Conservation (phyloP, 1,284 basidiomycete species). For the Ceratobasidium sp. region DNA sequence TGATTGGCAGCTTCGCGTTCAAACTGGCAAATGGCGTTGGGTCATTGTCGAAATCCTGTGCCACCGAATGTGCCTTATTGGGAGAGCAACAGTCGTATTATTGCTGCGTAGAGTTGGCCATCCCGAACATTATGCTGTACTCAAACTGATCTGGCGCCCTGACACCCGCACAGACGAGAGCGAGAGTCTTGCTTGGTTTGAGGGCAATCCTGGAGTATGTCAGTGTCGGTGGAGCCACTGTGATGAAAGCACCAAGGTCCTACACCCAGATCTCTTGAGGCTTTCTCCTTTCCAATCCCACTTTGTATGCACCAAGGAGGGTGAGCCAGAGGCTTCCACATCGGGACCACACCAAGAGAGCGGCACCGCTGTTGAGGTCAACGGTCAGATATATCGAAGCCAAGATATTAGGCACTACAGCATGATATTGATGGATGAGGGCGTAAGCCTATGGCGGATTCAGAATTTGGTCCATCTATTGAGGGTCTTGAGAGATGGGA, state of each 20-base stretch:
- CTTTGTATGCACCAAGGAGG: no score
- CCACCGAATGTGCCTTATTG: slow-evolving; percentile 16
- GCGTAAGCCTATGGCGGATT: slow-evolving; percentile 3
- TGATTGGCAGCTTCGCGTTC: background rate
- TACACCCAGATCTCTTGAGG: background rate
- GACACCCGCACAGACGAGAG: slow-evolving; percentile 10
- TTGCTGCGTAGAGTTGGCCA: background rate
- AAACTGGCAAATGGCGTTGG: slow-evolving; percentile 6
- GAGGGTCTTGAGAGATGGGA: slow-evolving; percentile 1
- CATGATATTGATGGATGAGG: slow-evolving; percentile 26
- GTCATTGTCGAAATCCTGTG: slow-evolving; percentile 9
- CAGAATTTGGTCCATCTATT: background rate
- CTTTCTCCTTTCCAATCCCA: background rate
- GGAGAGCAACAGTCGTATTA: slow-evolving; percentile 12
- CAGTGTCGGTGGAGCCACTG: slow-evolving; percentile 16
- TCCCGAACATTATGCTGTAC: background rate
- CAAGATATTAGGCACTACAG: no score
- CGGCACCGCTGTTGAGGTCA: no score
- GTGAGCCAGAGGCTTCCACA: no score
- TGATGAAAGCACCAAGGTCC: background rate
- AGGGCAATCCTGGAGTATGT: slow-evolving; percentile 1
- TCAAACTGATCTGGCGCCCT: background rate
- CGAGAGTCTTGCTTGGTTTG: background rate
- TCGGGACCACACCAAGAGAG: no score
- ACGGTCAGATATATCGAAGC: no score